These are phyloP conservation scores for Trifolium dubium DNA, from an alignment of 306 rosid genomes.

Conservation along the genomic window DNA sequence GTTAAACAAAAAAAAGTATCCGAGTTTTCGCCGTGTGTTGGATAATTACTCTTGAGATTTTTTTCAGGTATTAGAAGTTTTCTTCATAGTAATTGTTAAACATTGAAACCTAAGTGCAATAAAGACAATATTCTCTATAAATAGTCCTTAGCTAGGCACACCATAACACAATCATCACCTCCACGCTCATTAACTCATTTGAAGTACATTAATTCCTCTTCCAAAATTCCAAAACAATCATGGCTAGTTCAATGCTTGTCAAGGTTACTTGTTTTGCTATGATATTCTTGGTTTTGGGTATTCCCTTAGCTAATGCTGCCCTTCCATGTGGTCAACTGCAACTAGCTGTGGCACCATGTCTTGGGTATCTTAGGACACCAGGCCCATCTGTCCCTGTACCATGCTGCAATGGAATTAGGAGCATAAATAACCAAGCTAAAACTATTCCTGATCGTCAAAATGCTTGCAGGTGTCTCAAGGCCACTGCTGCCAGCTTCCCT, in stretches of 20 bases:
- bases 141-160: background rate
- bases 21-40: background rate
- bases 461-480: constrained; percentile 37
- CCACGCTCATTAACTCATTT: background rate
- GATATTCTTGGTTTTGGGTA: constrained; percentile 17
- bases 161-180: background rate
- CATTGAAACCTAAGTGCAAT: background rate
- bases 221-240: background rate
- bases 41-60: background rate
- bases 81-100: background rate
- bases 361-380: background rate
- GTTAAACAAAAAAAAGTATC: background rate
- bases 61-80: background rate
- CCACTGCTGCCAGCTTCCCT: background rate
- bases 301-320: constrained; percentile 16
- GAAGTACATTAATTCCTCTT: background rate
- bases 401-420: constrained; percentile 36
- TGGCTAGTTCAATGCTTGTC: constrained; percentile 26
- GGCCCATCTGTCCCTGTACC: background rate
- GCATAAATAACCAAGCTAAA: background rate
- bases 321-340: constrained; percentile 28
- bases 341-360: constrained; percentile 6
- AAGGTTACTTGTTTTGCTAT: constrained; percentile 23
- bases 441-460: constrained; percentile 32
- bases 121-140: background rate